Evolutionary conservation across 345 rosid species (phyloP), one percentile per base, ranked within the genome.

Genomic region (Melastoma malabathricum): DNA sequence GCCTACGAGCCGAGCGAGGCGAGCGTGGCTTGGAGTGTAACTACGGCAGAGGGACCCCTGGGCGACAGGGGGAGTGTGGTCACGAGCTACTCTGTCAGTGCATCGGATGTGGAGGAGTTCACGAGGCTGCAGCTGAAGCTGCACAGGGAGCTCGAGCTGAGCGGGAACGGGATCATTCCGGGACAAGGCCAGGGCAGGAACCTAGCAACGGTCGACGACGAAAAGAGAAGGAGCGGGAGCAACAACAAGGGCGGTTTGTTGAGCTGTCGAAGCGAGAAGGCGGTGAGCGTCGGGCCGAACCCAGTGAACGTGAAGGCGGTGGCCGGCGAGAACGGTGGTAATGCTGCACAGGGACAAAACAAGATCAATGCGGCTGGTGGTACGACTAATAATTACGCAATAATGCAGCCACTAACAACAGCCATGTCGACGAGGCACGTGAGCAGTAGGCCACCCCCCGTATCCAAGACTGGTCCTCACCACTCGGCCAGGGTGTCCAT

Each of bases 21-120:
- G 0, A 92, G 96, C 74, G 73, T 87, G 2, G 81, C 82, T 15
- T 87, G 98, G 96, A 92, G 95, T 51, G 95, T 92, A 34, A 77
- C 82, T 0, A 84, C 96, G 1, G 96, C 98, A 0, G 94, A 90
- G 15, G 80, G 79, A 17, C 45, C 63, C 1, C 15, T 15, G 18
- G 73, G 68, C 44, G 68, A 72, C 48, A 51, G 64, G 61, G 73
- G 31, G 23, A 67, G 80, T 29, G 59, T 55, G 16, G 41, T 34
- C 10, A 44, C 81, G 14, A 78, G 68, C 47, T 80, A 69, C 50
- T 76, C 95, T 0, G 72, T 77, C 12, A 60, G 75, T 0, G 77
- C 74, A 5, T 69, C 85, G 3, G 80, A 79, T 48, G 58, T 52
- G 0, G 79, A 75, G 16, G 79, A 79, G 9, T 54, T 61, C 49